Percentiles rank a stretch among this genome's conserved stretches.
Evolutionary conservation across 768 basidiomycete species (phyloP).

Genomic region (Tremella fuciformis): DNA sequence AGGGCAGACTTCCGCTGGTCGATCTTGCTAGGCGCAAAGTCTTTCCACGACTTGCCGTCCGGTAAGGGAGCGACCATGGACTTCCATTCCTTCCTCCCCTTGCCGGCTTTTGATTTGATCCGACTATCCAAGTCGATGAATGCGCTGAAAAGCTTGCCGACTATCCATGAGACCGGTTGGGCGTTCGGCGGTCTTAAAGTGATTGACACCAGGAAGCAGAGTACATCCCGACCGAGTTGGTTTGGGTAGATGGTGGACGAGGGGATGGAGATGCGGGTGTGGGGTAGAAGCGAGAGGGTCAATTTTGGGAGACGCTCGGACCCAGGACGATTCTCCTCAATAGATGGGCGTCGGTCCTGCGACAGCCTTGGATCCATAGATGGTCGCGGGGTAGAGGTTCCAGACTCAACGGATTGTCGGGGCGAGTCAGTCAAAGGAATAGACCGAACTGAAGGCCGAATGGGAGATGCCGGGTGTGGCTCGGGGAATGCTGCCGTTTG

Average conservation of each 20-base stretch:
- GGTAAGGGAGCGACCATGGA: conserved; percentile 74
- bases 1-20: conserved; percentile 80
- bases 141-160: conserved; percentile 93
- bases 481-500: not conserved
- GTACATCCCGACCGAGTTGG: conserved; percentile 84
- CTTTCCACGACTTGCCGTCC: conserved; percentile 91
- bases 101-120: conserved; percentile 60
- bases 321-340: not conserved
- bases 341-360: not conserved
- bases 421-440: not conserved
- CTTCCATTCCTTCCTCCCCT: conserved; percentile 64
- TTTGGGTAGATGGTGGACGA: conserved; percentile 83
- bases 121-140: conserved; percentile 81
- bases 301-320: conserved; percentile 21
- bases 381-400: conserved; percentile 16
- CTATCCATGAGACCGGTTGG: conserved; percentile 61
- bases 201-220: conserved; percentile 80
- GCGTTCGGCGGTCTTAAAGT: conserved; percentile 39
- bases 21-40: conserved; percentile 92
- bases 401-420: conserved; percentile 16
- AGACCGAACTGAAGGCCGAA: no score
- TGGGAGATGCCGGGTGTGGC: not conserved
- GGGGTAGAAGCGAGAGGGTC: conserved; percentile 62
- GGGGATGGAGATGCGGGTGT: conserved; percentile 67
- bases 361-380: conserved; percentile 14